Conservation (phyloP, 228 moss, liverwort and hornwort genomes). For the Sphagnum magellanicum region DNA sequence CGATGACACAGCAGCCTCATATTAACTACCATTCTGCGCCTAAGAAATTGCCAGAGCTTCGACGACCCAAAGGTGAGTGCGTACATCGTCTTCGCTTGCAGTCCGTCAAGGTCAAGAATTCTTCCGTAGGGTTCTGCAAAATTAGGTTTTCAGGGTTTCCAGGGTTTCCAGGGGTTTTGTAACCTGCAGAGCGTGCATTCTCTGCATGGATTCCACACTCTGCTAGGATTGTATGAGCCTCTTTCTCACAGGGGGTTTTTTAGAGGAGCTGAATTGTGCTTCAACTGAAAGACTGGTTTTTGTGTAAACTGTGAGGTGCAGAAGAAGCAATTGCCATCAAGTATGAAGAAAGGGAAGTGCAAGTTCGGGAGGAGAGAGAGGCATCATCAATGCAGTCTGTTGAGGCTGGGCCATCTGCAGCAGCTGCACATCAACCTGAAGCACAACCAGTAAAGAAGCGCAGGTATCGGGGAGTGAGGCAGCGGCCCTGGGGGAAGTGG, state of each 20-base stretch:
- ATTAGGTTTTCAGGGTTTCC: no score
- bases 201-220: no score
- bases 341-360: neutral
- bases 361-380: no score
- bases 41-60: neutral
- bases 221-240: no score
- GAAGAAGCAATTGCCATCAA: conserved; percentile 1
- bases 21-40: no score
- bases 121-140: neutral
- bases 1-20: neutral
- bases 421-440: neutral
- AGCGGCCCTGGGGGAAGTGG: conserved; percentile 53
- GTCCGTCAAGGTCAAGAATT: neutral
- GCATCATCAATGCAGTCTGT: neutral
- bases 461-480: conserved; percentile 41
- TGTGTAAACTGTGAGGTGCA: neutral
- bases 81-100: neutral
- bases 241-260: no score
- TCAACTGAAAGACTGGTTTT: neutral
- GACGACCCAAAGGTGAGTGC: neutral
- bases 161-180: no score
- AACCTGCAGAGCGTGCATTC: no score
- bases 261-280: no score
- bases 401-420: neutral
- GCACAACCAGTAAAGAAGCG: conserved; percentile 6